Conservation (phyloP, 352 stramenopile species). For the Phytopythium aichiense region DNA sequence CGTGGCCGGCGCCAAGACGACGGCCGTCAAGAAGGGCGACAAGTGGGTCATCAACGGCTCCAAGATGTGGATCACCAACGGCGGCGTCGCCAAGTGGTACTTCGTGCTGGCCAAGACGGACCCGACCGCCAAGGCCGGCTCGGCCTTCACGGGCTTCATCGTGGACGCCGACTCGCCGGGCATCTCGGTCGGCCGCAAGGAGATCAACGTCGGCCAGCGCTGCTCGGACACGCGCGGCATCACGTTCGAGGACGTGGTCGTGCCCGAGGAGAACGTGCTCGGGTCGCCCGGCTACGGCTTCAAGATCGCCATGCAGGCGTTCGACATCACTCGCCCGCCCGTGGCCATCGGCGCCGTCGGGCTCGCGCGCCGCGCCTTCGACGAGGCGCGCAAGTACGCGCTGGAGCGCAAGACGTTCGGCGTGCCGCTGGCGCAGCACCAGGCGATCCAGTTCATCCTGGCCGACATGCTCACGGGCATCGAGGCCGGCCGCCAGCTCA, state of each 20-base stretch:
- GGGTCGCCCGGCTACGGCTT: constrained; percentile 86
- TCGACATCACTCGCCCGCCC: constrained; percentile 88
- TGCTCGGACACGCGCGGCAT: constrained; percentile 89
- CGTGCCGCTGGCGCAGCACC: constrained; percentile 76
- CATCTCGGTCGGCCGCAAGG: constrained; percentile 85
- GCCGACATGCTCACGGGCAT: constrained; percentile 91
- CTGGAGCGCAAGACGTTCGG: constrained; percentile 89
- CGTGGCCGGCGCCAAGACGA: constrained; percentile 87
- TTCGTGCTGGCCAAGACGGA: constrained; percentile 92
- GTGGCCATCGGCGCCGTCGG: constrained; percentile 86
- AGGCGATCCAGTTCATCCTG: constrained; percentile 89
- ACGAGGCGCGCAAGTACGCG: constrained; percentile 87
- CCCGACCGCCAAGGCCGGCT: constrained; percentile 53
- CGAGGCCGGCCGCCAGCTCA: constrained; percentile 75
- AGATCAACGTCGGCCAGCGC: constrained; percentile 90
- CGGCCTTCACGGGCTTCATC: constrained; percentile 90
- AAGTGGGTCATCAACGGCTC: constrained; percentile 92
- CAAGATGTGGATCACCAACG: constrained; percentile 95
- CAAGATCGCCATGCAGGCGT: constrained; percentile 92
- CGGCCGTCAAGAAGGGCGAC: constrained; percentile 90
- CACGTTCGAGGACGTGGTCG: constrained; percentile 89
- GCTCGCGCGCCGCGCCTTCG: constrained; percentile 80
- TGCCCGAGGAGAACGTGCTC: constrained; percentile 86
- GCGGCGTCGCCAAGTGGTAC: constrained; percentile 87
- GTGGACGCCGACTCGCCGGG: constrained; percentile 84